Evolutionary conservation across 148 eudicot genomes (phyloP).

Genomic region (Mesembryanthemum crystallinum): DNA sequence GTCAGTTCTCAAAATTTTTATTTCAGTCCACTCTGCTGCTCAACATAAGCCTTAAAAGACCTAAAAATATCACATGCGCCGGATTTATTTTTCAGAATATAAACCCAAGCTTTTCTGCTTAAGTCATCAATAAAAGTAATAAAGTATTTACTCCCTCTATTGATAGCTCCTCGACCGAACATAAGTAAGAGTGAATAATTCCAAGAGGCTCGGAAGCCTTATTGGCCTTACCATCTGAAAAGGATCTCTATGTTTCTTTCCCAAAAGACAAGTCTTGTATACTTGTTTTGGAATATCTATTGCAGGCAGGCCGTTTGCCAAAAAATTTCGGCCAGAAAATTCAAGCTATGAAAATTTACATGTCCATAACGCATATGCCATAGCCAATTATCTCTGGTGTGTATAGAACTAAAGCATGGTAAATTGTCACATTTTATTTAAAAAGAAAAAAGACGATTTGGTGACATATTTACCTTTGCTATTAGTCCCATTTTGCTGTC

Average conservation of each 20-base stretch:
- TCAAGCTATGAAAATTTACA: not conserved
- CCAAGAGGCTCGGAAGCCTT: not conserved
- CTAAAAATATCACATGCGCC: not conserved
- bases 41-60: not conserved
- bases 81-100: not conserved
- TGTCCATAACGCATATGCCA: slow-evolving; percentile 12
- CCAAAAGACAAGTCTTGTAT: slow-evolving; percentile 2
- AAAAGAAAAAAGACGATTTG: too few relatives aligned
- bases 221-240: not conserved
- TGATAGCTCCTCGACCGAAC: not conserved
- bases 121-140: slow-evolving; percentile 9
- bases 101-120: slow-evolving; percentile 9
- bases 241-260: slow-evolving; percentile 16
- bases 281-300: not conserved
- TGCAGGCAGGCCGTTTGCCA: not conserved
- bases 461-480: too few relatives aligned
- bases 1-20: not conserved
- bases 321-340: not conserved
- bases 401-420: not conserved
- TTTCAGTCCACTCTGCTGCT: not conserved
- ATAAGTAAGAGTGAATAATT: not conserved
- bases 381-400: not conserved
- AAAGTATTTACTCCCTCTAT: not conserved
- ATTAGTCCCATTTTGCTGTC: too few relatives aligned
- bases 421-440: too few relatives aligned